These are phyloP conservation scores for Thelephora terrestris DNA, from an alignment of 1,284 basidiomycete species.

Conservation along the genomic window DNA sequence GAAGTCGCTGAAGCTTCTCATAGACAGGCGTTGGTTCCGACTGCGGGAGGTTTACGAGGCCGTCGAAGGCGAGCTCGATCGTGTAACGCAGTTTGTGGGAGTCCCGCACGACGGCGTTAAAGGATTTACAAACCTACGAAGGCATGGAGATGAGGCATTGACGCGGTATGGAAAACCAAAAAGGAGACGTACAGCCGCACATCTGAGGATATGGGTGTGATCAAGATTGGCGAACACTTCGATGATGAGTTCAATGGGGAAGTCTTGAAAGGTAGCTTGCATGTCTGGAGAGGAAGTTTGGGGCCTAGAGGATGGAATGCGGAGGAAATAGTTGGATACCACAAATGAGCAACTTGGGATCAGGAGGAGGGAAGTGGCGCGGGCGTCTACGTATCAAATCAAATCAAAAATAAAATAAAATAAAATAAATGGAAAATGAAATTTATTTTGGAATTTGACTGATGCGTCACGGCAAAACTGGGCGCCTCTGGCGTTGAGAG, in stretches of 20 bases:
- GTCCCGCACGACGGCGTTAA: constrained; percentile 25
- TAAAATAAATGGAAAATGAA: no score
- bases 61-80: constrained; percentile 38
- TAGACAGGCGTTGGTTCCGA: constrained; percentile 17
- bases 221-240: constrained; percentile 17
- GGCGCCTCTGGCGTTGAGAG: no score
- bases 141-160: not conserved
- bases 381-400: no score
- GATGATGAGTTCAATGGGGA: constrained; percentile 20
- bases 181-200: constrained; percentile 14
- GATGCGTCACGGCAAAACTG: no score
- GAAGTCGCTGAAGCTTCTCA: constrained; percentile 30
- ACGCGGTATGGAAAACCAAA: not conserved
- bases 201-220: constrained; percentile 13
- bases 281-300: no score
- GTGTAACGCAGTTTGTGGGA: constrained; percentile 36
- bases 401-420: no score
- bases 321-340: no score
- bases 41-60: constrained; percentile 28
- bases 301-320: no score
- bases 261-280: constrained; percentile 1
- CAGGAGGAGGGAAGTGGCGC: no score
- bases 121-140: constrained; percentile 30
- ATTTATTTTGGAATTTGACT: no score
- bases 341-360: no score